These are phyloP conservation scores for Cymbomonas tetramitiformis DNA, from an alignment of 139 green algal species.

Conservation along the genomic window DNA sequence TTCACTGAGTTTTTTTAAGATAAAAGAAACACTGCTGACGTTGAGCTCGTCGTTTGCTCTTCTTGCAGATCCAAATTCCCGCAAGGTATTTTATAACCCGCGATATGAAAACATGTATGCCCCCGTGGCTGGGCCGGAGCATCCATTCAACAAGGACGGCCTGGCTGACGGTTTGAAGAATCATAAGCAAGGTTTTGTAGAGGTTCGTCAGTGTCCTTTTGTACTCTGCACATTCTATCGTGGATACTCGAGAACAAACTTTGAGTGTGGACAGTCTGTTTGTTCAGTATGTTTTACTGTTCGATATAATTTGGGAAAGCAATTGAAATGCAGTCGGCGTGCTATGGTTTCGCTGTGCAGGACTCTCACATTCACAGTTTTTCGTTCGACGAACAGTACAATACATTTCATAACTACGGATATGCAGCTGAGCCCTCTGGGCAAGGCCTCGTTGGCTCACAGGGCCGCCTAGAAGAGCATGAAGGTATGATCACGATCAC, in stretches of 20 bases:
- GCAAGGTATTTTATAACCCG: not conserved
- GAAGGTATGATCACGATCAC: not conserved
- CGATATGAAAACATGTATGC: slow-evolving; percentile 7
- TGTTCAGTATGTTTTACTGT: too few relatives aligned
- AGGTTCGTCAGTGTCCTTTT: too few relatives aligned
- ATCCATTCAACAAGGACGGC: not conserved
- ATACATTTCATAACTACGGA: slow-evolving; percentile 2
- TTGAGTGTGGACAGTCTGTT: too few relatives aligned
- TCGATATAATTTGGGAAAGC: too few relatives aligned
- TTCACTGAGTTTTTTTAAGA: not conserved
- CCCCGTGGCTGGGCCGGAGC: not conserved
- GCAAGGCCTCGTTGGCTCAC: not conserved
- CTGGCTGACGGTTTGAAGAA: slow-evolving; percentile 1
- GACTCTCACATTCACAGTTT: not conserved
- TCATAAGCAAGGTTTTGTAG: slow-evolving; percentile 7
- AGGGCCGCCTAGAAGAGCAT: not conserved
- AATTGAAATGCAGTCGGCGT: too few relatives aligned
- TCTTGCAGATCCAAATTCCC: not conserved
- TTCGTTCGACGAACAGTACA: slow-evolving; percentile 17
- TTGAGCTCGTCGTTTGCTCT: too few relatives aligned
- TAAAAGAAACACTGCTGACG: too few relatives aligned
- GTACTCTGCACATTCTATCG: too few relatives aligned
- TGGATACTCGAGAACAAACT: too few relatives aligned
- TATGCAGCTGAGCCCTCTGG: not conserved
- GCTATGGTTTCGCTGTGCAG: slow-evolving; percentile 5